These are phyloP conservation scores for Thraustochytrium striatum DNA, from an alignment of 352 stramenopile genomes.

Conservation along the genomic window DNA sequence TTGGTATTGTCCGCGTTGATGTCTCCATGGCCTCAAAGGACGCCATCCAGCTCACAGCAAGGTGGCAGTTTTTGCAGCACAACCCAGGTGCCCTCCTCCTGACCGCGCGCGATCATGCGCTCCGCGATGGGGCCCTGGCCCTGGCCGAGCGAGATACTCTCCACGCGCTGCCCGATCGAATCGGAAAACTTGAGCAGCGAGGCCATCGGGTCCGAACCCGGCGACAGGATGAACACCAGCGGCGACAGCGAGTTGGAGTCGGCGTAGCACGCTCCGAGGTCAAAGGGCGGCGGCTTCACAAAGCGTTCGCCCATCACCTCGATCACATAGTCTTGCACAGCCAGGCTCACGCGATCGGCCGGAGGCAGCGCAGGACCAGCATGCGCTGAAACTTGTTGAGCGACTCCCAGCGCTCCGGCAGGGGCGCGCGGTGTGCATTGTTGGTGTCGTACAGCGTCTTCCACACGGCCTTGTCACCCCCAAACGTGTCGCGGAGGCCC, in stretches of 20 bases:
- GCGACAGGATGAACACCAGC: slow-evolving; percentile 89
- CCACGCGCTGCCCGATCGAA: slow-evolving; percentile 77
- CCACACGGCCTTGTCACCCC: slow-evolving; percentile 58
- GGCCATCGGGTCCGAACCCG: slow-evolving; percentile 87
- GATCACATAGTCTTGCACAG: slow-evolving; percentile 82
- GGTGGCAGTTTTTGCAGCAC: slow-evolving; percentile 92
- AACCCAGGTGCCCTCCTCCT: slow-evolving; percentile 84
- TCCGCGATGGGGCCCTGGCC: slow-evolving; percentile 84
- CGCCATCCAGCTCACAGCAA: slow-evolving; percentile 89
- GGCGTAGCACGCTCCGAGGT: slow-evolving; percentile 82
- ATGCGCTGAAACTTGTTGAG: slow-evolving; percentile 81
- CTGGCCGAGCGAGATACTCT: slow-evolving; percentile 87
- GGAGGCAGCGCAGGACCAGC: slow-evolving; percentile 79
- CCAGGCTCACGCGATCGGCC: slow-evolving; percentile 85
- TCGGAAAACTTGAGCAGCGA: slow-evolving; percentile 85
- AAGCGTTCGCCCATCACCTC: slow-evolving; percentile 72
- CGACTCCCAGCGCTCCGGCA: slow-evolving; percentile 59
- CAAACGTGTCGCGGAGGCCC: slow-evolving; percentile 79
- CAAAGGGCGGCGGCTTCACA: slow-evolving; percentile 86
- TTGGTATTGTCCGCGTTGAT: slow-evolving; percentile 73
- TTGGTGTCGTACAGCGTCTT: slow-evolving; percentile 68
- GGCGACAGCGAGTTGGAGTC: slow-evolving; percentile 86
- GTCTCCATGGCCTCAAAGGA: slow-evolving; percentile 88
- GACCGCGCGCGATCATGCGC: slow-evolving; percentile 68
- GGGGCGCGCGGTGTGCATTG: slow-evolving; percentile 72